Percentiles rank a stretch among this genome's conserved stretches.
Conservation (phyloP, 2,329 filamentous ascomycete species). For the Ceratocystis eucalypticola region DNA sequence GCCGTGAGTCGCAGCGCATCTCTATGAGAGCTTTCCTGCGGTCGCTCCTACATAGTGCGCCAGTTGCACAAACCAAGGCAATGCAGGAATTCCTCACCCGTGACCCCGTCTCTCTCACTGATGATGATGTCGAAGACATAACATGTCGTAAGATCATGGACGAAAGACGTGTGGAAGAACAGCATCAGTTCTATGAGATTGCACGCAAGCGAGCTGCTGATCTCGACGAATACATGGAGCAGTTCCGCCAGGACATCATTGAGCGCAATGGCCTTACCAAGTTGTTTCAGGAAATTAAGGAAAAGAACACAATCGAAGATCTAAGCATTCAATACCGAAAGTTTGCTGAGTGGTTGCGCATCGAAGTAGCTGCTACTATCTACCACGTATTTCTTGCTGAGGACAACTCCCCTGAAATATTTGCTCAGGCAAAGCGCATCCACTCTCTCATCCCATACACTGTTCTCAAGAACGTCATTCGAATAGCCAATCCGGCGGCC, state of each 20-base stretch:
- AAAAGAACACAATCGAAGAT: constrained; percentile 75
- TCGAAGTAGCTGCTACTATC: constrained; percentile 89
- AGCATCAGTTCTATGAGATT: constrained; percentile 90
- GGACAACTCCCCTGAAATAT: constrained; percentile 93
- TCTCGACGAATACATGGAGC: constrained; percentile 94
- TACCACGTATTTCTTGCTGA: constrained; percentile 96
- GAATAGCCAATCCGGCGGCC: constrained; percentile 87
- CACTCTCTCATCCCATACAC: constrained; percentile 91
- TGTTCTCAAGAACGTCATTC: constrained; percentile 89
- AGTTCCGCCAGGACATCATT: constrained; percentile 59
- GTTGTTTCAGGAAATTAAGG: constrained; percentile 82
- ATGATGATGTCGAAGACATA: constrained; percentile 77
- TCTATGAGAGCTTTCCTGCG: constrained; percentile 86
- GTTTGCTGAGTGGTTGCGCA: constrained; percentile 94
- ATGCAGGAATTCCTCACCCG: constrained; percentile 71
- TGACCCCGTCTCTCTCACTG: constrained; percentile 58
- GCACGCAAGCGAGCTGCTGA: constrained; percentile 80
- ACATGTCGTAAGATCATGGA: constrained; percentile 68
- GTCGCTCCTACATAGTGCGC: constrained; percentile 68
- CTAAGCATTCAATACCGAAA: constrained; percentile 93
- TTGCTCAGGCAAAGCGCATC: constrained; percentile 84
- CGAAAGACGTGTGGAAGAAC: constrained; percentile 77
- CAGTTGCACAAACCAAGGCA: constrained; percentile 68
- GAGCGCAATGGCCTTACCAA: constrained; percentile 73
- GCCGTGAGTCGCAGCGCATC: constrained; percentile 79